phyloP scores from a whole-genome alignment of 2,329 filamentous ascomycete genomes.

The Cryphonectria carpinicola region DNA sequence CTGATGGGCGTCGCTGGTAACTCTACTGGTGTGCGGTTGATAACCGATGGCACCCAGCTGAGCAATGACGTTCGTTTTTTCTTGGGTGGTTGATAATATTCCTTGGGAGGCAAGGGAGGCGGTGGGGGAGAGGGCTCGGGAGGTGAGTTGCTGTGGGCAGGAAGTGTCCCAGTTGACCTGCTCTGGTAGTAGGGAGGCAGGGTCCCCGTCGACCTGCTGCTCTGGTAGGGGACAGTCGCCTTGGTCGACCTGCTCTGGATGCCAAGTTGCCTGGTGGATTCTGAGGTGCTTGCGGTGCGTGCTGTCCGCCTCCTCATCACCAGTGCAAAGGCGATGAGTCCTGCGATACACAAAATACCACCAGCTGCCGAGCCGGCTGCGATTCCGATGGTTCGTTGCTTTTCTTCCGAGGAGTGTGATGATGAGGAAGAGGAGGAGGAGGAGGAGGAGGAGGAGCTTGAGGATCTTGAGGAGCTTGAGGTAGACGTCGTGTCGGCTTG shows the following conservation, averaged over 20 bases:
- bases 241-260: conserved; percentile 9
- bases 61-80: conserved; percentile 25
- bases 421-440: conserved; percentile 2
- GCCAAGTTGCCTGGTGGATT: conserved; percentile 6
- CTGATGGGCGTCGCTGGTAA: conserved; percentile 26
- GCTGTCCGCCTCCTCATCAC: conserved; percentile 15
- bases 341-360: conserved; percentile 19
- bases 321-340: conserved; percentile 20
- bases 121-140: conserved; percentile 15
- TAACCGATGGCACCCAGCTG: conserved; percentile 27
- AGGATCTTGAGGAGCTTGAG: not conserved
- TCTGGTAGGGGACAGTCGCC: not conserved
- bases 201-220: not conserved
- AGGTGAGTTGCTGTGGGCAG: not conserved
- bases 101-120: conserved; percentile 25
- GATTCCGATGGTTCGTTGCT: conserved; percentile 17
- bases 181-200: not conserved
- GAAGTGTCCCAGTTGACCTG: not conserved
- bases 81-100: conserved; percentile 14
- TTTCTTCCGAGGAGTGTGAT: not conserved
- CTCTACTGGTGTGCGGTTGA: conserved; percentile 25
- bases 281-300: conserved; percentile 3
- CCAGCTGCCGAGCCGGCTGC: conserved; percentile 26
- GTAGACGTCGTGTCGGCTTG: conserved; percentile 4
- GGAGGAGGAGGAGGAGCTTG: not conserved